Evolutionary conservation across 2,329 filamentous ascomycete genomes (phyloP), one percentile per base, ranked within the genome.

Genomic region (Podosphaera leucotricha): DNA sequence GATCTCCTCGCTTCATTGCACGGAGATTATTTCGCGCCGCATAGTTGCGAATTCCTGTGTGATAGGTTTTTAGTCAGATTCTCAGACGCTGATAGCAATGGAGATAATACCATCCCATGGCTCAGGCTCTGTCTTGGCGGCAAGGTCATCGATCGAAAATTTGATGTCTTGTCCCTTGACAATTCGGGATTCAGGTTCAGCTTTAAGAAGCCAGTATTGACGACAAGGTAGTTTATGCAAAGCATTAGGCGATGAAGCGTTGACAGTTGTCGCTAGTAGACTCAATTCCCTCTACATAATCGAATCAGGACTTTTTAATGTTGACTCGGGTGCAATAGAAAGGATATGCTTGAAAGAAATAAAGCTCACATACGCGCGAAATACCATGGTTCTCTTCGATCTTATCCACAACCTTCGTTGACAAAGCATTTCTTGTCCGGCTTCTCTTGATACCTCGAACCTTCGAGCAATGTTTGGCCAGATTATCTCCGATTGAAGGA

Each of bases 91-190:
- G 30, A 2, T 13, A 2, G 28, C 6, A 15, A n/a, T 8, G 18
- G 19, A 16, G 18, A 35, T 6, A 16, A 26, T 38, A 81, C 83
- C 90, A 61, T 92, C 80, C 90, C 90, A 98, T 0, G 82, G 77
- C 57, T 95, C 87, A 1, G 87, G 84, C 54, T 72, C 70, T 0
- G 66, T 75, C 54, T 74, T 79, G 0, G 72, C 70, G 13, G 71
- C 70, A 30, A 98, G 63, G 58, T 95, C 86, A 54, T 95, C 85
- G 54, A 98, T 94, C 0, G 85, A 92, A 62, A 95, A 98, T 52
- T 75, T 80, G 39, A 94, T 83, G 57, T 95, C 86, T 43, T 81
- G 66, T 0, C 85, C 87, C 44, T 85, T 87, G 58, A 92, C 84
- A 15, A 85, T 64, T 5, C 90, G 78, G 3, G 84, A 75, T 53